Percentiles rank a stretch among this genome's conserved stretches.
Conservation (phyloP, 371 early-diverging fungal species). For the Rhizomucor miehei region DNA sequence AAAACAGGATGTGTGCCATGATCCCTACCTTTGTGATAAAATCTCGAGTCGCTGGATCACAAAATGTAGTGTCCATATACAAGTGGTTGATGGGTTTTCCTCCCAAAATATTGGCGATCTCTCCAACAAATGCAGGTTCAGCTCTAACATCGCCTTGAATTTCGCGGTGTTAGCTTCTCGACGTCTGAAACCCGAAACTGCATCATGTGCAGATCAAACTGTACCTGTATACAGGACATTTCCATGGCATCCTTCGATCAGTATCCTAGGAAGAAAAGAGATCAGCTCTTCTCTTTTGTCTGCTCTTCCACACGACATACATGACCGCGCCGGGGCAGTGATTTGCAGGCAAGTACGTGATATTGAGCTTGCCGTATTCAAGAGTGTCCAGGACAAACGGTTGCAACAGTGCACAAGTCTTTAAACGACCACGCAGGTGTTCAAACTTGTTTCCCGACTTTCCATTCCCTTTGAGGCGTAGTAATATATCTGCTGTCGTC, state of each 20-base stretch:
- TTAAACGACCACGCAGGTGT: conserved; percentile 21
- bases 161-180: too few relatives aligned
- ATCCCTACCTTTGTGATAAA: conserved; percentile 30
- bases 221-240: conserved; percentile 38
- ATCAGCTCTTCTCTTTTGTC: background rate
- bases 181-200: too few relatives aligned
- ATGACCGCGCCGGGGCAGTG: conserved; percentile 48
- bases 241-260: conserved; percentile 36
- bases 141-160: conserved; percentile 30
- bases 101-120: conserved; percentile 11
- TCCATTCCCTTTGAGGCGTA: conserved; percentile 15
- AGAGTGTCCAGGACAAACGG: conserved; percentile 15
- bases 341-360: conserved; percentile 35
- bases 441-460: conserved; percentile 2
- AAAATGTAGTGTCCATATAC: conserved; percentile 44
- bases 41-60: conserved; percentile 18
- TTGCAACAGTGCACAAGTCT: conserved; percentile 13
- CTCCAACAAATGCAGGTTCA: conserved; percentile 25
- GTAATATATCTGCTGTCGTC: conserved; percentile 30
- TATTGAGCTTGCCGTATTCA: conserved; percentile 21
- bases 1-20: too few relatives aligned
- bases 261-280: conserved; percentile 13
- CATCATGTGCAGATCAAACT: too few relatives aligned
- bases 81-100: conserved; percentile 25
- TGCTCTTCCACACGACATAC: conserved; percentile 8